Evolutionary conservation across 306 rosid species (phyloP).

Genomic region (Quercus suber): DNA sequence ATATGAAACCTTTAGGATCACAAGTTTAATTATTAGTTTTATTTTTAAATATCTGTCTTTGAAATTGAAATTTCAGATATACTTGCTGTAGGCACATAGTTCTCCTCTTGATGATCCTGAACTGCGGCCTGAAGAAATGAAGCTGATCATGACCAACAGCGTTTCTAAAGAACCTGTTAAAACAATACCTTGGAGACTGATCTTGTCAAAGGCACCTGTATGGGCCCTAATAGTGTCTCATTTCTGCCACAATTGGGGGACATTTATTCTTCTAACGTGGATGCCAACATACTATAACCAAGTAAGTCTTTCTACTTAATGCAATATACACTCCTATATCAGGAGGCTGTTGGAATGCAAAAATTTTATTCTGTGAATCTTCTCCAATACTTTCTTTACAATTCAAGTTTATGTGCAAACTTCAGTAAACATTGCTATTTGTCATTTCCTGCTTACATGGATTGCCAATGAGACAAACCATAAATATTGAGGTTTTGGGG

Average conservation of each 20-base stretch:
- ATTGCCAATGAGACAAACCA: not conserved
- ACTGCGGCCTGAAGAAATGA: constrained; percentile 75
- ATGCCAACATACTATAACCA: constrained; percentile 99
- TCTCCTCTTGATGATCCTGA: constrained; percentile 96
- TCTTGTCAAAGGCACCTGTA: constrained; percentile 90
- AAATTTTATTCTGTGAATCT: not conserved
- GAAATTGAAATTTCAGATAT: not conserved
- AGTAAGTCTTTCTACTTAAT: constrained; percentile 42
- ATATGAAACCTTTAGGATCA: too few species aligned
- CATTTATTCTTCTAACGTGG: constrained; percentile 98
- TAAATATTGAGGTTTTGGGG: not conserved
- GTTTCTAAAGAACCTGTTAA: constrained; percentile 82
- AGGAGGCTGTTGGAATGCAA: not conserved
- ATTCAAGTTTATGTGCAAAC: not conserved
- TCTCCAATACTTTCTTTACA: not conserved
- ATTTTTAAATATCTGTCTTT: not conserved
- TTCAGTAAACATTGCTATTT: not conserved
- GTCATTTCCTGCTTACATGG: not conserved
- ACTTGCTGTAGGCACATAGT: constrained; percentile 67
- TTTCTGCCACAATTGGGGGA: constrained; percentile 99
- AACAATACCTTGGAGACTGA: constrained; percentile 80
- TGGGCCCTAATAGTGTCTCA: constrained; percentile 95
- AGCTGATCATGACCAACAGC: constrained; percentile 54
- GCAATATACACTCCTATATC: not conserved
- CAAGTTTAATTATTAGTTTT: too few species aligned